Percentiles rank a stretch among this genome's conserved stretches.
Evolutionary conservation across 495 filamentous ascomycete species (phyloP).

Genomic region (Thermothielavioides terrestris): DNA sequence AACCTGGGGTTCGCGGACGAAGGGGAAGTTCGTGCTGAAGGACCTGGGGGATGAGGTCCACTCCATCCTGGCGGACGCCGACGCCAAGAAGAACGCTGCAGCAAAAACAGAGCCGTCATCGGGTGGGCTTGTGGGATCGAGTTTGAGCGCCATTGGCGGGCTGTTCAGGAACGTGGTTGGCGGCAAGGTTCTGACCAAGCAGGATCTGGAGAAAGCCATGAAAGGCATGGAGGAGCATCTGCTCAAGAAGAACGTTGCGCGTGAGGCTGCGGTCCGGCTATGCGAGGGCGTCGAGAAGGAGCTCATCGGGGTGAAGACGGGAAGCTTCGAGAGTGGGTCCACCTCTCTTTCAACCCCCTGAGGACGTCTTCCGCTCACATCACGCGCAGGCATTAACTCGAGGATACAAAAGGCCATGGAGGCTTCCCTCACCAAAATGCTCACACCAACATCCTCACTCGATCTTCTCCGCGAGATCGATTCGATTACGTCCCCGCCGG

Average conservation of each 20-base stretch:
- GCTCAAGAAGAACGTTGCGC: constrained; percentile 90
- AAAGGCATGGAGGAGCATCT: constrained; percentile 95
- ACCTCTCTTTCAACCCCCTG: neutral
- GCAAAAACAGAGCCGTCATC: constrained; percentile 33
- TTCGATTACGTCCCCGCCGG: constrained; percentile 56
- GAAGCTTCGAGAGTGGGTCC: constrained; percentile 70
- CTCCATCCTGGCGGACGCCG: constrained; percentile 67
- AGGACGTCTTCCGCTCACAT: constrained; percentile 1
- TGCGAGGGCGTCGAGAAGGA: constrained; percentile 87
- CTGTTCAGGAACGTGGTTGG: constrained; percentile 92
- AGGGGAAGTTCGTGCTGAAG: constrained; percentile 88
- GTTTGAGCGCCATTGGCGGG: constrained; percentile 69
- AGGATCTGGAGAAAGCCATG: constrained; percentile 82
- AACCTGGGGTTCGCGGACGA: constrained; percentile 76
- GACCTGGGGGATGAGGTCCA: constrained; percentile 92
- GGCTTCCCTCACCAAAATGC: constrained; percentile 81
- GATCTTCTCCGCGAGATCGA: constrained; percentile 92
- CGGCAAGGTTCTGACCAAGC: constrained; percentile 79
- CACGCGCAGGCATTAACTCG: constrained; percentile 55
- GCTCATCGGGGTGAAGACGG: constrained; percentile 83
- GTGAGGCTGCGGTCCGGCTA: constrained; percentile 83
- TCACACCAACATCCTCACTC: constrained; percentile 89
- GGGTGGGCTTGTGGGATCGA: constrained; percentile 61
- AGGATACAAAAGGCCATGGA: constrained; percentile 79
- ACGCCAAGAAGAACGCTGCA: constrained; percentile 52